Conservation (phyloP, 106 monocot genomes). For the Narthecium ossifragum region DNA sequence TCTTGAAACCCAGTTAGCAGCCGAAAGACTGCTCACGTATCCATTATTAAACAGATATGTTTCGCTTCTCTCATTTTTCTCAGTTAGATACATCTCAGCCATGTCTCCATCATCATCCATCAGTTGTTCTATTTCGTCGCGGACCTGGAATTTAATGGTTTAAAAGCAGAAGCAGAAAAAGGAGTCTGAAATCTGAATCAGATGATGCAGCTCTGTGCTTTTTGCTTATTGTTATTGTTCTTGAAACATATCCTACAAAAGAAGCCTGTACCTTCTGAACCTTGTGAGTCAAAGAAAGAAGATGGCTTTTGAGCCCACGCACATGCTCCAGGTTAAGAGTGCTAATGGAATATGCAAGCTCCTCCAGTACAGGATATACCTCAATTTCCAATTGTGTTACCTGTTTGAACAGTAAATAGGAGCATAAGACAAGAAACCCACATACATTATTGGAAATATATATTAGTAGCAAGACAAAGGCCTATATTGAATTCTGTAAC, state of each 20-base stretch:
- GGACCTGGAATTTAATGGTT: slow-evolving; percentile 26
- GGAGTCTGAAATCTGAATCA: too few species aligned
- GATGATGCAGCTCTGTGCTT: too few species aligned
- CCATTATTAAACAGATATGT: slow-evolving; percentile 11
- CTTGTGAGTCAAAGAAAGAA: slow-evolving; percentile 46
- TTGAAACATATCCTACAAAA: not conserved
- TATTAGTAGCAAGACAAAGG: not conserved
- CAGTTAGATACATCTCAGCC: slow-evolving; percentile 55
- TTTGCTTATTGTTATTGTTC: too few species aligned
- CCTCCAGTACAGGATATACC: slow-evolving; percentile 49
- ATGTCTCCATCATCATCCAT: slow-evolving; percentile 59
- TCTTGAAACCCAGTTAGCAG: slow-evolving; percentile 12
- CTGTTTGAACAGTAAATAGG: too few species aligned
- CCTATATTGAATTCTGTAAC: not conserved
- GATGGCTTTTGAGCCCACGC: slow-evolving; percentile 41
- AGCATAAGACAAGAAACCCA: too few species aligned
- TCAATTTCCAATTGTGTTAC: slow-evolving; percentile 36
- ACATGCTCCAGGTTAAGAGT: slow-evolving; percentile 37
- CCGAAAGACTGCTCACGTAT: not conserved
- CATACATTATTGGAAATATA: too few species aligned
- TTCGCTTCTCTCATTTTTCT: slow-evolving; percentile 41
- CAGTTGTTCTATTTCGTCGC: slow-evolving; percentile 44
- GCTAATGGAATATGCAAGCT: slow-evolving; percentile 34
- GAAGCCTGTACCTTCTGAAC: slow-evolving; percentile 37
- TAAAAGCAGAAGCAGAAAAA: too few species aligned